These are phyloP conservation scores for Erodium texanum DNA, from an alignment of 441 rosid genomes.

Conservation along the genomic window DNA sequence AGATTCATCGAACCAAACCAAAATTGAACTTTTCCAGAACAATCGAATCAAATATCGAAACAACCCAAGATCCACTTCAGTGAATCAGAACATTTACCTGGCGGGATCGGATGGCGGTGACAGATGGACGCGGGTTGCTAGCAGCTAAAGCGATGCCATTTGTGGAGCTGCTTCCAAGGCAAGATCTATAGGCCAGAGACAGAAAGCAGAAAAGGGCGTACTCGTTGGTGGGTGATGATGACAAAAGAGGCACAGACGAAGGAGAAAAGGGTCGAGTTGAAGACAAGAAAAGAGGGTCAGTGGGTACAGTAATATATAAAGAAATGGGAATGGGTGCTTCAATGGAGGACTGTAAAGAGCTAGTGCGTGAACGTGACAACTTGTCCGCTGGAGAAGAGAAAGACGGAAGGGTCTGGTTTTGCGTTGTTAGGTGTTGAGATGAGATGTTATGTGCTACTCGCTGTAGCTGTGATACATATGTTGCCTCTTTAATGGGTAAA, in stretches of 20 bases:
- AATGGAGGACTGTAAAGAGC: not conserved
- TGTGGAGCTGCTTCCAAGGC: not conserved
- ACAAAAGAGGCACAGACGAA: not conserved
- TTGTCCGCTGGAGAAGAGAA: not conserved
- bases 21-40: no score
- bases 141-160: not conserved
- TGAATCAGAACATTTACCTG: not conserved
- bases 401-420: not conserved
- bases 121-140: not conserved
- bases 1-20: conserved; percentile 1
- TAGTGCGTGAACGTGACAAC: not conserved
- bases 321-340: not conserved
- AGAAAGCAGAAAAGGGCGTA: not conserved
- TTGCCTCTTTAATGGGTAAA: not conserved
- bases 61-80: conserved; percentile 3
- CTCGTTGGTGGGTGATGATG: conserved; percentile 3
- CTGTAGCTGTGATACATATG: not conserved
- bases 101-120: not conserved
- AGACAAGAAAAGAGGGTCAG: not conserved
- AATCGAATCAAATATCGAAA: not conserved
- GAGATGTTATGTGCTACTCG: not conserved
- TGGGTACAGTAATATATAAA: not conserved
- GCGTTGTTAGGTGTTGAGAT: not conserved
- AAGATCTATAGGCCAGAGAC: not conserved
- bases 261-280: not conserved